Evolutionary conservation across 2,329 filamentous ascomycete genomes (phyloP), one percentile per base, ranked within the genome.

Genomic region (Microdochium paspali): DNA sequence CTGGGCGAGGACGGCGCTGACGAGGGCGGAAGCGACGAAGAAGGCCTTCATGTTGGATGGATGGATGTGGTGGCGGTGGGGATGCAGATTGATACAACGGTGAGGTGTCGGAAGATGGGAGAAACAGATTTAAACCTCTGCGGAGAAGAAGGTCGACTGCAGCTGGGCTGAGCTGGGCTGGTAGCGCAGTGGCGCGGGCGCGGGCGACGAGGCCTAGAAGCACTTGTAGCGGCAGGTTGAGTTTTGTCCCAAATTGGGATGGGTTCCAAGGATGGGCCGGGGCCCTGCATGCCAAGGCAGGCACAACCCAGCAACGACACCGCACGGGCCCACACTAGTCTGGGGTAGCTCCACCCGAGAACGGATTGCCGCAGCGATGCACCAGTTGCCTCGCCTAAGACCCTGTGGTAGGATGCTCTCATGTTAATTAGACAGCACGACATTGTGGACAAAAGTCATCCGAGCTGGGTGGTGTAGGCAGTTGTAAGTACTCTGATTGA

Each of bases 1-100:
- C 59, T 79, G 76, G 32, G 74, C 74, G 51, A 67, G 64, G 52
- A 75, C 71, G 50, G 80, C 65, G 65, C 72, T 71, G 55, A 76
- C 69, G 44, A 80, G 64, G 54, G 76, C 71, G 56, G 80, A 63
- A 51, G 71, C 61, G 53, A 76, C 61, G 56, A 74, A 55, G 49
- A 72, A 61, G 51, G 66, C 50, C 66, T 74, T 76, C 75, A 78
- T 78, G 32, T 44, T 66, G 53, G 26, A 51, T 31, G 30, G 51
- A 35, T 39, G 44, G 50, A 30, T 47, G 24, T 35, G n/a, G 15
- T 35, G 31, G 6, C 18, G 31, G 15, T 35, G 31, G 31, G 6
- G 31, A n/a, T 35, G 31, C 6, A 6, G 31, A 15, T 35, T 9
- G 10, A 6, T 12, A 35, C 7, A 35, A 35, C 10, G 18, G 31